phyloP scores from a whole-genome alignment of 768 basidiomycete genomes.

The Strobilomyces dryophilus region DNA sequence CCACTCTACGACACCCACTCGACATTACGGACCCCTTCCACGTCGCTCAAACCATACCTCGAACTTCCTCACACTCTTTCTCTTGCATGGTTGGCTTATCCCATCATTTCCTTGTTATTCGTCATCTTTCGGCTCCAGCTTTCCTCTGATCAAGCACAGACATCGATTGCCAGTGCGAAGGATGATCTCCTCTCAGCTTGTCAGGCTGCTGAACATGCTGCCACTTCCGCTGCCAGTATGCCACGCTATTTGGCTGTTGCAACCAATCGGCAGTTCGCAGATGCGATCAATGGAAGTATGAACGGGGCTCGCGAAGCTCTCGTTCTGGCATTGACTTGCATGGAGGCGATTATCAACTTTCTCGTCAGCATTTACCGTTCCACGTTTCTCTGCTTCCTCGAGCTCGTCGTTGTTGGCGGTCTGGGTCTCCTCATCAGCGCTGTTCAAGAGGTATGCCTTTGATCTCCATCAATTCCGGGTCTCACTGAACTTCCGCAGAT shows the following conservation, averaged over 20 bases:
- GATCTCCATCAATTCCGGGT: background rate
- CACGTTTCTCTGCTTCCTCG: conserved; percentile 89
- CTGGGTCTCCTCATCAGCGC: conserved; percentile 77
- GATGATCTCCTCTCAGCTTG: conserved; percentile 77
- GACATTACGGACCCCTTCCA: conserved; percentile 16
- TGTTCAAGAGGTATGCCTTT: conserved; percentile 69
- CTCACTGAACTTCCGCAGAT: conserved; percentile 44
- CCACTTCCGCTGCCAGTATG: conserved; percentile 78
- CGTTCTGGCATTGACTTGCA: conserved; percentile 68
- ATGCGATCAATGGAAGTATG: conserved; percentile 76
- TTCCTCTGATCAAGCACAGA: conserved; percentile 66
- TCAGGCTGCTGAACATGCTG: conserved; percentile 78
- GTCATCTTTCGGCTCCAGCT: conserved; percentile 79
- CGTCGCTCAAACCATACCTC: conserved; percentile 75
- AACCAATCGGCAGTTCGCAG: conserved; percentile 74
- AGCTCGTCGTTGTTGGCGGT: conserved; percentile 80
- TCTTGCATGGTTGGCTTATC: conserved; percentile 88
- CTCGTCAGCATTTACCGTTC: conserved; percentile 90
- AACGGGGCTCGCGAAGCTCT: conserved; percentile 72
- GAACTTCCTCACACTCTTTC: conserved; percentile 79
- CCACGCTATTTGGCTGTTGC: conserved; percentile 86
- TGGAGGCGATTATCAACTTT: conserved; percentile 90
- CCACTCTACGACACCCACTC: conserved; percentile 56
- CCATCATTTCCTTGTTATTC: conserved; percentile 84
- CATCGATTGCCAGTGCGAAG: conserved; percentile 67